Conservation (phyloP, 2,329 filamentous ascomycete species). For the Ramularia endophylla region DNA sequence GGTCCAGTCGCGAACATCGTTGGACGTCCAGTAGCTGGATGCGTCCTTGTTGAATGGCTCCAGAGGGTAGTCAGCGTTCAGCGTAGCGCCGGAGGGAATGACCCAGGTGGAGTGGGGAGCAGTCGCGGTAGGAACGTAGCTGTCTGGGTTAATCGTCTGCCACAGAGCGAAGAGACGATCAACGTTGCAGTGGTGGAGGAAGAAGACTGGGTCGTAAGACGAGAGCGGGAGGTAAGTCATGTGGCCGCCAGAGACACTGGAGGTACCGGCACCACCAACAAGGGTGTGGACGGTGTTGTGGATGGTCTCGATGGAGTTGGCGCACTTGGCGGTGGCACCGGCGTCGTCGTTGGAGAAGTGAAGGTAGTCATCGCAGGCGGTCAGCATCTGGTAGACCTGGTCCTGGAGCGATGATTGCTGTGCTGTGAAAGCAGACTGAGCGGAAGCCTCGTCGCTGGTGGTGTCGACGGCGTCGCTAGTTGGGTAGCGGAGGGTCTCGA, state of each 20-base stretch:
- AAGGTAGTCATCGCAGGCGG: slow-evolving; percentile 22
- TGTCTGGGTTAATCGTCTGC: slow-evolving; percentile 66
- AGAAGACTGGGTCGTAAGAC: slow-evolving; percentile 73
- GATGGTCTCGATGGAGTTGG: slow-evolving; percentile 25
- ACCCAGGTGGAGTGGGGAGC: slow-evolving; percentile 55
- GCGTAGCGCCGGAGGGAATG: slow-evolving; percentile 45
- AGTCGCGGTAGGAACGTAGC: slow-evolving; percentile 56
- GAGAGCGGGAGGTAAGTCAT: slow-evolving; percentile 66
- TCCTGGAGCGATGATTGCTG: slow-evolving; percentile 18
- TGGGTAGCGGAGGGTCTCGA: slow-evolving; percentile 22
- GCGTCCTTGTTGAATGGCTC: slow-evolving; percentile 57
- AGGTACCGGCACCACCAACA: slow-evolving; percentile 16
- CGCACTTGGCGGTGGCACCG: slow-evolving; percentile 18
- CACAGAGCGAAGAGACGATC: slow-evolving; percentile 71
- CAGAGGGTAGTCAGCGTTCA: slow-evolving; percentile 17
- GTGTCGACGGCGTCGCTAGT: slow-evolving; percentile 16
- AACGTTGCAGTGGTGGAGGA: slow-evolving; percentile 66
- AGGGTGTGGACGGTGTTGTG: slow-evolving; percentile 27
- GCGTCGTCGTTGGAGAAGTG: slow-evolving; percentile 24
- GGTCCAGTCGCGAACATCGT: slow-evolving; percentile 56
- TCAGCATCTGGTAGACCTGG: slow-evolving; percentile 26
- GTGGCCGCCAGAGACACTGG: slow-evolving; percentile 44
- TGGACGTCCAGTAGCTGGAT: slow-evolving; percentile 63
- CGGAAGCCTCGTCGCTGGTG: slow-evolving; percentile 9
- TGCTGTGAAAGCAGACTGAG: slow-evolving; percentile 16